Percentiles rank a stretch among this genome's conserved stretches.
Conservation (phyloP, 371 early-diverging fungal species). For the Mortierella sp. region DNA sequence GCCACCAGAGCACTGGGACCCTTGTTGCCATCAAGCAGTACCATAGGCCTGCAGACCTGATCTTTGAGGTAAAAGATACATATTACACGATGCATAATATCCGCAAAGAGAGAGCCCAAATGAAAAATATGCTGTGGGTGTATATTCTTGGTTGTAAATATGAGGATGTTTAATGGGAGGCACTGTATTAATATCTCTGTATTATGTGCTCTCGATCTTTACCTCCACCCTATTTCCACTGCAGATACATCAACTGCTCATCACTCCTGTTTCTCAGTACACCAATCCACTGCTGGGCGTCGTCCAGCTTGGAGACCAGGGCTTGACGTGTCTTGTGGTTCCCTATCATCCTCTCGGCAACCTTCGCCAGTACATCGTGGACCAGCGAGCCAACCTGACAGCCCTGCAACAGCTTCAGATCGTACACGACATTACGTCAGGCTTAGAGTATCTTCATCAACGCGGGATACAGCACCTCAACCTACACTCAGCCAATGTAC, state of each 20-base stretch:
- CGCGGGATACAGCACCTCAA: constrained; percentile 40
- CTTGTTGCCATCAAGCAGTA: constrained; percentile 45
- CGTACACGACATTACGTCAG: constrained; percentile 44
- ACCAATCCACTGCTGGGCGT: constrained; percentile 35
- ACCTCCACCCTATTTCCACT: neutral
- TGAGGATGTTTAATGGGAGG: no score
- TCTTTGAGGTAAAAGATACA: constrained; percentile 47
- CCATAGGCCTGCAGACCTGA: constrained; percentile 44
- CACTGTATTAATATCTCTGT: no score
- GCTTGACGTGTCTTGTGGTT: constrained; percentile 34
- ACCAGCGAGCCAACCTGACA: constrained; percentile 30
- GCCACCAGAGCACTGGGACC: neutral
- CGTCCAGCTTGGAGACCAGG: constrained; percentile 47
- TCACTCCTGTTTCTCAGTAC: constrained; percentile 34
- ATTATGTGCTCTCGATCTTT: neutral
- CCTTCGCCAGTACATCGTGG: constrained; percentile 41
- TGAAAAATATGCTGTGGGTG: no score
- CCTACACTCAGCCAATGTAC: constrained; percentile 45
- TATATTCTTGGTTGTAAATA: no score
- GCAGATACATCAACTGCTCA: constrained; percentile 44
- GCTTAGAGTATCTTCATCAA: constrained; percentile 45
- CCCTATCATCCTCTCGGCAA: constrained; percentile 48
- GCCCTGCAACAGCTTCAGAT: constrained; percentile 45
- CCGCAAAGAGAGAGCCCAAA: no score
- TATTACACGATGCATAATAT: no score